phyloP scores from a whole-genome alignment of 2,329 filamentous ascomycete species.

The Monilinia laxa region DNA sequence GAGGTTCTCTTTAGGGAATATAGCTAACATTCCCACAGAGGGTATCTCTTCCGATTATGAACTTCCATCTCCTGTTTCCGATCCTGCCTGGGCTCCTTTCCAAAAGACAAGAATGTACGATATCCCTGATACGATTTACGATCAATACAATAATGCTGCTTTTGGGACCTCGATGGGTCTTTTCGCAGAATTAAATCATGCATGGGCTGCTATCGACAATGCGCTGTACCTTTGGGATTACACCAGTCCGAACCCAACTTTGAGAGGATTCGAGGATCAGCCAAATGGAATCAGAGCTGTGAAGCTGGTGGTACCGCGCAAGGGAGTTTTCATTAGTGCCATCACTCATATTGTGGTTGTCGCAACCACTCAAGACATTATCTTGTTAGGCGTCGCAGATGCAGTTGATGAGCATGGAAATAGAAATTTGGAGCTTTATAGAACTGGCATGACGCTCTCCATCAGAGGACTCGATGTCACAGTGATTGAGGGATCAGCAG shows the following conservation, averaged over 20 bases:
- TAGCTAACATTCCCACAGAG: slow-evolving; percentile 52
- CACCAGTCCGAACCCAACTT: slow-evolving; percentile 83
- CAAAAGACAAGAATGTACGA: slow-evolving; percentile 82
- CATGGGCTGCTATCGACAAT: slow-evolving; percentile 95
- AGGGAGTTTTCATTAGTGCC: slow-evolving; percentile 80
- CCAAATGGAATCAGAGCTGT: slow-evolving; percentile 87
- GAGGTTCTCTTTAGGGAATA: slow-evolving; percentile 25
- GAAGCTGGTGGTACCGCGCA: slow-evolving; percentile 78
- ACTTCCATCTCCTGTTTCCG: slow-evolving; percentile 56
- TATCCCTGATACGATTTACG: slow-evolving; percentile 88
- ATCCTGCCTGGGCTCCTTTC: slow-evolving; percentile 81
- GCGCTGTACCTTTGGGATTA: slow-evolving; percentile 98
- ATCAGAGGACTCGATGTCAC: slow-evolving; percentile 75
- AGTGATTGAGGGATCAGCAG: slow-evolving; percentile 72
- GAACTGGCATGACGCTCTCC: slow-evolving; percentile 80
- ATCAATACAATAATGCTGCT: slow-evolving; percentile 85
- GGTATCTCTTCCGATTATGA: slow-evolving; percentile 93
- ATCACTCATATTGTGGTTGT: slow-evolving; percentile 90
- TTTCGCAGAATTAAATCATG: slow-evolving; percentile 91
- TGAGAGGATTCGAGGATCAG: slow-evolving; percentile 90
- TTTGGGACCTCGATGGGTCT: slow-evolving; percentile 92
- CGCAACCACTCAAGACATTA: slow-evolving; percentile 80
- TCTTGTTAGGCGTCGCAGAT: slow-evolving; percentile 80
- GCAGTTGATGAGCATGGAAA: slow-evolving; percentile 66
- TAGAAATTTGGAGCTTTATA: slow-evolving; percentile 75